These are phyloP conservation scores for Monilinia laxa DNA, from an alignment of 2,329 filamentous ascomycete genomes.

Conservation along the genomic window DNA sequence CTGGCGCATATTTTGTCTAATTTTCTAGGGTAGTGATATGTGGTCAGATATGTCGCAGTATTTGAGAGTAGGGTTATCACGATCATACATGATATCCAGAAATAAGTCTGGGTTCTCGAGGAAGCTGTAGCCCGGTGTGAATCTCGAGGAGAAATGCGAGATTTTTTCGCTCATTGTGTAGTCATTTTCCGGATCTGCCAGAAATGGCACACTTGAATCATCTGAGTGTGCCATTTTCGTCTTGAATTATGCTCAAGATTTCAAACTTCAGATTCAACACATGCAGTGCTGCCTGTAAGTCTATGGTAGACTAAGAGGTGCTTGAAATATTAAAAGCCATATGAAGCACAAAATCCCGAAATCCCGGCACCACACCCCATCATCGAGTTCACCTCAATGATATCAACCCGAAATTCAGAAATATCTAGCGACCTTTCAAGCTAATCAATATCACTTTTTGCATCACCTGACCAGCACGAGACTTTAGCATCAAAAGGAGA, in stretches of 20 bases:
- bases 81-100: slow-evolving; percentile 13
- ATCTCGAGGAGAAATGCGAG: not conserved
- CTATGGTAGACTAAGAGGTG: not conserved
- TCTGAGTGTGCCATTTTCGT: not conserved
- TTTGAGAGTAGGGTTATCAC: slow-evolving; percentile 1
- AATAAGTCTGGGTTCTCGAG: not conserved
- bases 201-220: slow-evolving; percentile 19
- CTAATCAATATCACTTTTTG: not conserved
- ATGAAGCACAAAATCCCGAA: slow-evolving; percentile 1
- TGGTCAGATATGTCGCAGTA: slow-evolving; percentile 1
- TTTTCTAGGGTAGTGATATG: not conserved
- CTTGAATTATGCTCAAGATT: not conserved
- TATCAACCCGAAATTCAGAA: not conserved
- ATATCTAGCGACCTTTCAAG: slow-evolving; percentile 1
- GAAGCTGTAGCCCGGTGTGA: not conserved
- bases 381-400: not conserved
- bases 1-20: slow-evolving; percentile 1
- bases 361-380: not conserved
- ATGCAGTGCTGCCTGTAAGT: not conserved
- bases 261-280: not conserved
- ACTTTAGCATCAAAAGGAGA: too few species aligned
- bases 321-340: not conserved
- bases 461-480: too few species aligned
- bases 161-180: not conserved
- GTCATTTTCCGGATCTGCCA: not conserved